Evolutionary conservation across 2,329 filamentous ascomycete genomes (phyloP), one percentile per base, ranked within the genome.

Genomic region (Aspergillus tanneri): DNA sequence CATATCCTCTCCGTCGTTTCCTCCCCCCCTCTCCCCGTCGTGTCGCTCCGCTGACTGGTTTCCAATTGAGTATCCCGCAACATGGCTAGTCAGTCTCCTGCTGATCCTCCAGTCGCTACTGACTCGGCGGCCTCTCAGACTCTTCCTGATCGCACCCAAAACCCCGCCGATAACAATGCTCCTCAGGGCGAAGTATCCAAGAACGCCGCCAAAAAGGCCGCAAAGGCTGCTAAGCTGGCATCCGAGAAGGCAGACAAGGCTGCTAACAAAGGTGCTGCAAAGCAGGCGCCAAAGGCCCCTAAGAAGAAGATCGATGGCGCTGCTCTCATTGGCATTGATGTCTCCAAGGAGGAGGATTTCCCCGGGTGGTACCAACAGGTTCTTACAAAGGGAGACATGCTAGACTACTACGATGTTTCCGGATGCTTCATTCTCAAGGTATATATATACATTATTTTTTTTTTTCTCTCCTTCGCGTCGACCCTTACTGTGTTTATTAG

Each of bases 401-500:
- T 97, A 63, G 91, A 96, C 66, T 99, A 96, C 81, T 97, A 96
- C 66, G 88, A 96, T 74, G 92, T 97, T 53, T 89, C 91, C n/a
- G 89, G 91, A 40, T 96, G 95, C 77, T 97, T 96, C 72, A 93
- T 97, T 69, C 81, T 95, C 70, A 91, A 89, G 85, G 76, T 77
- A 58, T 55, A 51, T 47, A 14, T 21, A 16, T 18, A 19, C 25
- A 18, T 9, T 3, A 35, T 12, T 12, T 41, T 52, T 24, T 4
- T 21, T 27, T 24, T 24, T 43, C 28, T 28, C 24, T 28, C 39
- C 16, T 16, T 11, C 32, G 43, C n/a, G n/a, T n/a, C n/a, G n/a
- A n/a, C n/a, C n/a, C n/a, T n/a, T n/a, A n/a, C n/a, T n/a, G 18
- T 41, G 23, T 23, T 16, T 11, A 9, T 25, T 36, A 1, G 18